Evolutionary conservation across 495 filamentous ascomycete genomes (phyloP).

Genomic region (Aspergillus cavernicola): DNA sequence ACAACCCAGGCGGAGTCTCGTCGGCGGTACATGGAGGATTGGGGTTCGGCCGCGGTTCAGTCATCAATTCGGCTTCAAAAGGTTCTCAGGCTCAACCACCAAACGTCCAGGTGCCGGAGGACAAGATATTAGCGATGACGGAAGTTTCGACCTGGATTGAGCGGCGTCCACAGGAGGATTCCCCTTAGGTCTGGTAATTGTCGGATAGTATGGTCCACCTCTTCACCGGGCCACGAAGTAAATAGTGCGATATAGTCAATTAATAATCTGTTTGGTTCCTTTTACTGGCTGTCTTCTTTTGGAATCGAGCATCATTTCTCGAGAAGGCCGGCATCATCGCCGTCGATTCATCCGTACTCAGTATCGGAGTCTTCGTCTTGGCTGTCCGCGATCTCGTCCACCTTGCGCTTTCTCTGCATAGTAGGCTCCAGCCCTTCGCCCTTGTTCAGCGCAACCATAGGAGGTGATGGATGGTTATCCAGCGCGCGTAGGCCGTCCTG

Average conservation of each 20-base stretch:
- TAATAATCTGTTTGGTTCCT: too few species aligned
- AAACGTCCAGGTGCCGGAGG: constrained; percentile 6
- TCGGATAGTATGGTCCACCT: not conserved
- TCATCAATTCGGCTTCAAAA: constrained; percentile 1
- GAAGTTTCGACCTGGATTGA: constrained; percentile 19
- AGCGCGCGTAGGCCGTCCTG: constrained; percentile 30
- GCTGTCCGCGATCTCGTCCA: constrained; percentile 48
- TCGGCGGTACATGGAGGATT: constrained; percentile 3
- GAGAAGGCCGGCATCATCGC: constrained; percentile 15
- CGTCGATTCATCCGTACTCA: constrained; percentile 33
- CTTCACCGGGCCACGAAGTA: not conserved
- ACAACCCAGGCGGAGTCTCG: not conserved
- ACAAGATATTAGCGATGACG: constrained; percentile 18
- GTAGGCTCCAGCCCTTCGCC: not conserved
- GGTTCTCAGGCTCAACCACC: not conserved
- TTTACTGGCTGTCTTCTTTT: not conserved
- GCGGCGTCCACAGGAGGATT: not conserved
- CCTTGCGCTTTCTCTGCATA: constrained; percentile 44
- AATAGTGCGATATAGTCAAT: not conserved
- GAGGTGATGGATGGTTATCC: constrained; percentile 2
- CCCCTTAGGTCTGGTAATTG: not conserved
- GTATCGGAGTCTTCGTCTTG: constrained; percentile 46
- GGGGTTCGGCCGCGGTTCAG: constrained; percentile 3
- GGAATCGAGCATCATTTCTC: not conserved
- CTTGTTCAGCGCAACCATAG: not conserved